A percentile compares a stretch with the other conserved stretches of the same genome.
Conservation (phyloP, 164 flowering plant species). For the Sedum album region DNA sequence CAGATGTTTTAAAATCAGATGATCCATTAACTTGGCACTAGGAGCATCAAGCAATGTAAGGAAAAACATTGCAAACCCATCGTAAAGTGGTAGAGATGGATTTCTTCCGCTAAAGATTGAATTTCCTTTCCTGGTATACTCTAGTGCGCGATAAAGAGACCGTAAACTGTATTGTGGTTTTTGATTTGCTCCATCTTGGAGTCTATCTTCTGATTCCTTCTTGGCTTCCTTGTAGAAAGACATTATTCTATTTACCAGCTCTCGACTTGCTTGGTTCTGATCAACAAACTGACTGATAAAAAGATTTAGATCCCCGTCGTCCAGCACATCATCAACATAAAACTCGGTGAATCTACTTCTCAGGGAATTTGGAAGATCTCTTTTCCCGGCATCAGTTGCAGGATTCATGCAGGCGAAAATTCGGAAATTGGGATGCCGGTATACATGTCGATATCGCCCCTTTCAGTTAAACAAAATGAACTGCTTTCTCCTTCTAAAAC, state of each 20-base stretch:
- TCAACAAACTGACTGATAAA: slow-evolving; percentile 52
- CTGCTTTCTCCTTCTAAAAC: slow-evolving; percentile 81
- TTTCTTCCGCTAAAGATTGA: slow-evolving; percentile 39
- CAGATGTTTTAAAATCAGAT: slow-evolving; percentile 34
- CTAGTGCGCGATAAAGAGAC: slow-evolving; percentile 84
- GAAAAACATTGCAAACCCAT: slow-evolving; percentile 96
- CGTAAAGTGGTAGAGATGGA: slow-evolving; percentile 47
- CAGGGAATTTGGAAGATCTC: slow-evolving; percentile 65
- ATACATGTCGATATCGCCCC: slow-evolving; percentile 68
- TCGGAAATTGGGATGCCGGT: slow-evolving; percentile 76
- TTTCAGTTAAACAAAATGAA: slow-evolving; percentile 84
- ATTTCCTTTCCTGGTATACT: slow-evolving; percentile 52
- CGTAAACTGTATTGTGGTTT: slow-evolving; percentile 95
- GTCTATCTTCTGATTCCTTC: slow-evolving; percentile 60
- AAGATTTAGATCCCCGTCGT: slow-evolving; percentile 64
- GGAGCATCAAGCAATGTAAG: slow-evolving; percentile 56
- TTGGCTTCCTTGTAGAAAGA: slow-evolving; percentile 68
- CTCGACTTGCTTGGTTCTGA: slow-evolving; percentile 23
- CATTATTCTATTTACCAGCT: slow-evolving; percentile 39
- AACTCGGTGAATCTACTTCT: slow-evolving; percentile 85
- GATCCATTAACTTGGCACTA: slow-evolving; percentile 67
- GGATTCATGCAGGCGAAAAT: slow-evolving; percentile 99
- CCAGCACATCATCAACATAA: slow-evolving; percentile 82
- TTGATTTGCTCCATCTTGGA: slow-evolving; percentile 97
- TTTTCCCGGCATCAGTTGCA: slow-evolving; percentile 97